Percentiles rank a stretch among this genome's conserved stretches.
phyloP scores from a whole-genome alignment of 176 grass and related monocot species.

The Paspalum vaginatum region DNA sequence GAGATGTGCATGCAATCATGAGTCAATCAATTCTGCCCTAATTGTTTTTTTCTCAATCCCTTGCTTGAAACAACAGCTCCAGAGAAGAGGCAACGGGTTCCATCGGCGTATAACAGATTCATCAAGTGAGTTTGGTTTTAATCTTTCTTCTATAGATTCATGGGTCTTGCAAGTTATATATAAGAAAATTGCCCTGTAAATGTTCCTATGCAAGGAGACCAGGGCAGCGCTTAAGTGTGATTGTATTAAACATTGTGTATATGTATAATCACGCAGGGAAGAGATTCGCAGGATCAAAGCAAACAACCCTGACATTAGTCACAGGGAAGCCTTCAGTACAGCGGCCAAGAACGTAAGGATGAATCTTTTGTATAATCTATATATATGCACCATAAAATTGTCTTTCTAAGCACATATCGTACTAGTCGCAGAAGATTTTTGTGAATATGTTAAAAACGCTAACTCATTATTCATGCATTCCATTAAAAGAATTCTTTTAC shows the following conservation, averaged over 20 bases:
- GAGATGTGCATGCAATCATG: conserved; percentile 25
- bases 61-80: conserved; percentile 56
- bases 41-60: not conserved
- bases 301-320: conserved; percentile 94
- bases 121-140: conserved; percentile 72
- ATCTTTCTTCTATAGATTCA: not conserved
- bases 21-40: not conserved
- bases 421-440: not conserved
- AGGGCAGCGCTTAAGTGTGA: not conserved
- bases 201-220: not conserved
- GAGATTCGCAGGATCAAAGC: conserved; percentile 94
- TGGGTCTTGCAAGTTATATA: not conserved
- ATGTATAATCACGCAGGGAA: conserved; percentile 52
- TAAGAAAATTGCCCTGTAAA: not conserved
- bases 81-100: conserved; percentile 90
- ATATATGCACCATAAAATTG: not conserved
- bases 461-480: too few relatives aligned
- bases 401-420: not conserved
- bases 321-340: conserved; percentile 95
- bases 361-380: not conserved
- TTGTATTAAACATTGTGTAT: not conserved
- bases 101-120: conserved; percentile 94
- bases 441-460: not conserved
- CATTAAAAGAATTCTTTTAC: too few relatives aligned
- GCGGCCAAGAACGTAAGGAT: conserved; percentile 93